Evolutionary conservation across 2,329 filamentous ascomycete species (phyloP), one percentile per base, ranked within the genome.

Genomic region (Westerdykella sp.): DNA sequence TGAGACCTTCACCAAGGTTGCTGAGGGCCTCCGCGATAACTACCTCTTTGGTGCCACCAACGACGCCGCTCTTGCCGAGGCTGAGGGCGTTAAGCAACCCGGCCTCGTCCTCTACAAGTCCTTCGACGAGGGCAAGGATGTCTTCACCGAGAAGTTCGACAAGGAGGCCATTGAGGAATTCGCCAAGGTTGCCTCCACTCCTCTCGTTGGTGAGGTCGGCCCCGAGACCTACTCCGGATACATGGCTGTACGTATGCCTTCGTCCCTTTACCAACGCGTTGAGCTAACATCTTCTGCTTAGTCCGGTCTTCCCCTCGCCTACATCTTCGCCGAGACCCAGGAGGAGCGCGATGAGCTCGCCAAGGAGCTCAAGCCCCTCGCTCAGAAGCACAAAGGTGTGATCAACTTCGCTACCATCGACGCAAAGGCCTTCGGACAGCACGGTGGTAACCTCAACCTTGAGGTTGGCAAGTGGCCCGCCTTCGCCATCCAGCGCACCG

Each of bases 401-500:
- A 81, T 98, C 76, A 97, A 95, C 84, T 94, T 98, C 69, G 93
- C 90, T 54, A 96, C 89, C 63, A 97, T 98, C 61, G 93, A 98
- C 66, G 90, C 93, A 56, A 87, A 87, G 77, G 72, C 85, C 48
- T 98, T 94, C 66, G 93, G 93, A 67, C 89, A 91, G 57, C 93
- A 98, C 73, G 90, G 88, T 57, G 82, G 80, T 62, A 98, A 98
- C 82, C 81, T 98, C 57, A 98, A 98, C 81, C 86, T 98, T 51
- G 88, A 95, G 74, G 80, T 86, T 49, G 86, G 91, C 76, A 85
- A 88, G 71, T 98, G 94, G 84, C 93, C 93, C 49, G 84, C 91
- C 48, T 98, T 98, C 72, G 93, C 90, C 64, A 97, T 98, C 69
- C 93, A 98, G 75, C 87, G 96, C 68, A 88, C 84, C 42, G 77